A percentile compares a stretch with the other conserved stretches of the same genome.
These are phyloP conservation scores for Malassezia sympodialis DNA, from an alignment of 1,284 basidiomycete species.

Conservation along the genomic window DNA sequence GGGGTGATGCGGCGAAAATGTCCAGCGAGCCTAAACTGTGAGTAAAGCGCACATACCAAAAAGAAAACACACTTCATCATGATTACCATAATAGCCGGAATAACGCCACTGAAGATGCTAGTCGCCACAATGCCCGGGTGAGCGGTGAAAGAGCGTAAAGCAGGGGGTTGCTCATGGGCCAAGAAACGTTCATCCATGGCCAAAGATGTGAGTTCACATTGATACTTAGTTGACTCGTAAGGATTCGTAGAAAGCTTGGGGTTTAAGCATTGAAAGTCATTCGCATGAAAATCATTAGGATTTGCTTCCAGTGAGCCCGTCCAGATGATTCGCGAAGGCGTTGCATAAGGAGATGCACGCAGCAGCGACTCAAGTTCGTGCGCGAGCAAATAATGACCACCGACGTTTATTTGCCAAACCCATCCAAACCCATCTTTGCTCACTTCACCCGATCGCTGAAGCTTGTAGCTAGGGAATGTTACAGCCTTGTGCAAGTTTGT, in stretches of 20 bases:
- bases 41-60: constrained; percentile 17
- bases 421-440: constrained; percentile 44
- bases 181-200: constrained; percentile 38
- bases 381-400: constrained; percentile 44
- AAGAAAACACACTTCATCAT: constrained; percentile 40
- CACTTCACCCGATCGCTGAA: constrained; percentile 41
- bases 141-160: constrained; percentile 35
- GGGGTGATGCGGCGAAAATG: constrained; percentile 41
- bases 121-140: constrained; percentile 48
- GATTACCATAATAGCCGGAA: constrained; percentile 27
- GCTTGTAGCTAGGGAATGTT: constrained; percentile 44
- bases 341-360: constrained; percentile 33
- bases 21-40: constrained; percentile 27
- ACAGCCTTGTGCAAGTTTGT: constrained; percentile 42
- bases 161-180: constrained; percentile 21
- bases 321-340: constrained; percentile 44
- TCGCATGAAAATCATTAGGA: constrained; percentile 31
- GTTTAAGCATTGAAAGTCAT: constrained; percentile 43
- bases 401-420: constrained; percentile 48
- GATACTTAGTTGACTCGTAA: constrained; percentile 48
- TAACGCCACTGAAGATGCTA: constrained; percentile 44
- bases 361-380: constrained; percentile 32
- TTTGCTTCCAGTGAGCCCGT: constrained; percentile 47
- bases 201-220: constrained; percentile 45
- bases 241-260: constrained; percentile 24